Base-by-base conservation (phyloP, 495 filamentous ascomycete genomes). In the Articulospora tetracladia region DNA sequence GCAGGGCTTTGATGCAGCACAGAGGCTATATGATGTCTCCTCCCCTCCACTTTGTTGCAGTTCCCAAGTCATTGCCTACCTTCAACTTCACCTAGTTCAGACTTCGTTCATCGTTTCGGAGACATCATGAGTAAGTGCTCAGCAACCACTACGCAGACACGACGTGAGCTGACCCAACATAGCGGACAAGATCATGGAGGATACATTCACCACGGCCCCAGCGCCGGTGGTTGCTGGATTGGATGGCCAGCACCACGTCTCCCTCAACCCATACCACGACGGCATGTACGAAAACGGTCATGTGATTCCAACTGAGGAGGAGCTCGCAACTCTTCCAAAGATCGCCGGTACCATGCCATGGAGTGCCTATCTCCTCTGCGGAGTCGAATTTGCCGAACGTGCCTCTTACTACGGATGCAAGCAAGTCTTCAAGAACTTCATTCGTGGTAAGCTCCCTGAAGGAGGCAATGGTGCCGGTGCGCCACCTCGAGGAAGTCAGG, bases 381-480 rank as follows among this genome's bases (percentile, higher is more conserved):
- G 78, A 1, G 79, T 84, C 23, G 83, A 84, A 55, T 81, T 86
- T 59, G 80, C 80, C 27, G 83, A 86, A 64, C 73, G 82, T 41
- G 80, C 81, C 1, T 83, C 80, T 2, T 86, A 84, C 67, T 83
- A 81, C 58, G 82, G 82, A 32, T 75, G 75, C 41, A 68, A 77
- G 46, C 76, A 76, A 8, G 75, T 86, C n/a, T 85, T 80, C 69
- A 76, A 79, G 61, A 86, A 86, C 69, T 85, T 83, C 66, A 75
- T 85, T 57, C 72, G 80, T 55, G 77, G 75, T 17, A 79, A 77
- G 22, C 68, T 83, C 12, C 79, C 79, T 0, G 70, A 72, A 24
- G 81, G 80, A 24, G 83, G 84, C 11, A 82, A 81, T 65, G 81
- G 80, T 34, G 74, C 80, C 24, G 84, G 84, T 61, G 83, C 83